Conservation (phyloP, 2,329 filamentous ascomycete species). For the Colletotrichum sp. region DNA sequence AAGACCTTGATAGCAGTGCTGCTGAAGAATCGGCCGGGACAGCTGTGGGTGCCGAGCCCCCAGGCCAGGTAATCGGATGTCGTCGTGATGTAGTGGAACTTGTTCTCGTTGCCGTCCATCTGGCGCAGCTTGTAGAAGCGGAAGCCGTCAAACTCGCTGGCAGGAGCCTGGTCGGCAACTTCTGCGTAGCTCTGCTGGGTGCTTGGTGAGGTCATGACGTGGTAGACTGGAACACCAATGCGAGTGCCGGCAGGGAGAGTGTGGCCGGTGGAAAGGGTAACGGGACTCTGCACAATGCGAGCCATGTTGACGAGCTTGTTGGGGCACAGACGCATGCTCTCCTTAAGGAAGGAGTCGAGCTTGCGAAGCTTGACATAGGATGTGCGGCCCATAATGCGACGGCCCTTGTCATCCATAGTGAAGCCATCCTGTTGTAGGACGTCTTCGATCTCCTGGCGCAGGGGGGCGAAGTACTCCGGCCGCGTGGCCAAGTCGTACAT, state of each 20-base stretch:
- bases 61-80: constrained; percentile 33
- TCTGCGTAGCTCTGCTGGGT: constrained; percentile 22
- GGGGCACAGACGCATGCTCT: constrained; percentile 35
- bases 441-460: constrained; percentile 47
- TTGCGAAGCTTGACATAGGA: constrained; percentile 27
- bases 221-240: constrained; percentile 27
- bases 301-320: constrained; percentile 21
- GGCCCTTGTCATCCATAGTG: constrained; percentile 1
- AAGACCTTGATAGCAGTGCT: constrained; percentile 38
- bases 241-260: constrained; percentile 30
- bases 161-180: constrained; percentile 1
- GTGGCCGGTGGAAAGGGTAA: constrained; percentile 31
- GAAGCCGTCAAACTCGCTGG: constrained; percentile 27
- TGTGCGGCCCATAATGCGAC: background rate
- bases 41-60: constrained; percentile 41
- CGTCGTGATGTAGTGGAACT: constrained; percentile 33
- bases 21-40: constrained; percentile 30
- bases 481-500: constrained; percentile 43
- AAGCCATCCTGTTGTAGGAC: constrained; percentile 38
- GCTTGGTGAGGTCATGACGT: constrained; percentile 19
- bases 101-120: constrained; percentile 17
- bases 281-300: constrained; percentile 22
- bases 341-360: constrained; percentile 41
- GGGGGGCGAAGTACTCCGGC: constrained; percentile 41
- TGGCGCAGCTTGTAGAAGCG: constrained; percentile 27